phyloP scores from a whole-genome alignment of 2,329 filamentous ascomycete genomes.

The Metarhizium album region DNA sequence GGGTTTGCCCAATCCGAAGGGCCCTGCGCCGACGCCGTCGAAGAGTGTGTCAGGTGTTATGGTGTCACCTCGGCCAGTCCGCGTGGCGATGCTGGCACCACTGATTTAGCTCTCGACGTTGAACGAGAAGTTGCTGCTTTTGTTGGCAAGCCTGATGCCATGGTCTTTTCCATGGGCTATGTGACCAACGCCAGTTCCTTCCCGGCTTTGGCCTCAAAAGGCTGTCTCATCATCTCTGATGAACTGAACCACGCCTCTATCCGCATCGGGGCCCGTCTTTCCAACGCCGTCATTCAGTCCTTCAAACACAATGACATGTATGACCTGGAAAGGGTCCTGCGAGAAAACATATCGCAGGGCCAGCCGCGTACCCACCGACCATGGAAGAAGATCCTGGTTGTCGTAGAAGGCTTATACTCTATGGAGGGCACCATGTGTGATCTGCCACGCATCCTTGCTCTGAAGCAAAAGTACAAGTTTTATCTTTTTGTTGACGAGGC shows the following conservation, averaged over 20 bases:
- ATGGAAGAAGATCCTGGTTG: conserved; percentile 98
- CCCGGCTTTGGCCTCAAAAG: conserved; percentile 84
- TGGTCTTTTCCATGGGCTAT: conserved; percentile 99
- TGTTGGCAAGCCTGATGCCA: conserved; percentile 85
- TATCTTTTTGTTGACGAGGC: conserved; percentile 92
- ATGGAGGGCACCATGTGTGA: conserved; percentile 99
- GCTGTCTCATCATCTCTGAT: conserved; percentile 89
- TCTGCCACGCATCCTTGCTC: conserved; percentile 72
- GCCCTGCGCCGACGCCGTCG: conserved; percentile 86
- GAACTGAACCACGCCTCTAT: conserved; percentile 98
- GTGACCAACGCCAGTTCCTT: conserved; percentile 92
- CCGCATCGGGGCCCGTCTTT: conserved; percentile 85
- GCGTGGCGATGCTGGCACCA: conserved; percentile 73
- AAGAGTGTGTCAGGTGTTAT: conserved; percentile 75
- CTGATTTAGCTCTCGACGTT: conserved; percentile 78
- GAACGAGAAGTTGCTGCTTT: conserved; percentile 84
- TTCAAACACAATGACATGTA: conserved; percentile 98
- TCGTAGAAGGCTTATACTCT: conserved; percentile 93
- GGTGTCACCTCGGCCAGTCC: conserved; percentile 76
- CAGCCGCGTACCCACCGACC: conserved; percentile 96
- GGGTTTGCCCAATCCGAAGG: conserved; percentile 97
- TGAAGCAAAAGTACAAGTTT: conserved; percentile 97
- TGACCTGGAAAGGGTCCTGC: conserved; percentile 73
- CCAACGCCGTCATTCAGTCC: conserved; percentile 86
- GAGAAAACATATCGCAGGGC: conserved; percentile 89